Evolutionary conservation across 345 rosid genomes (phyloP).

Genomic region (Cochlearia excelsa): DNA sequence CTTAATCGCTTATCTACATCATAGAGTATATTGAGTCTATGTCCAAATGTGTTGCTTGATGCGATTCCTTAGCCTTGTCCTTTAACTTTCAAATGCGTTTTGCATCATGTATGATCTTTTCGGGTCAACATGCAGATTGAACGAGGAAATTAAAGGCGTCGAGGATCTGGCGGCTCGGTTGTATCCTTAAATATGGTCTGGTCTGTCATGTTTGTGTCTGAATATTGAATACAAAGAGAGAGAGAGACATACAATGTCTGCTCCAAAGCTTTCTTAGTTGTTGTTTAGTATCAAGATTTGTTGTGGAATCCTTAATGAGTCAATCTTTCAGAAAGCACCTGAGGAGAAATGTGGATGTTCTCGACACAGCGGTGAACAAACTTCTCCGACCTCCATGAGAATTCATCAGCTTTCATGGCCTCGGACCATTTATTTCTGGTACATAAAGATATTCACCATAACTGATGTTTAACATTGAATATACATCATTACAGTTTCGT

Average conservation of each 20-base stretch:
- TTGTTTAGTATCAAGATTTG: neutral
- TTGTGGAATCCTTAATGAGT: slow-evolving; percentile 40
- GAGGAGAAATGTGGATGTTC: slow-evolving; percentile 77
- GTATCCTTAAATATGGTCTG: slow-evolving; percentile 66
- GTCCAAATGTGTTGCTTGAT: neutral
- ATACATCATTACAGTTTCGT: too few species aligned
- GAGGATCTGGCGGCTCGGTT: slow-evolving; percentile 60
- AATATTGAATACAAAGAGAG: neutral
- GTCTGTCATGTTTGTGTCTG: slow-evolving; percentile 3
- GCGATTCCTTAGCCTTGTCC: slow-evolving; percentile 7
- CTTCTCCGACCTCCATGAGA: slow-evolving; percentile 58
- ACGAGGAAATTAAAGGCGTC: slow-evolving; percentile 82
- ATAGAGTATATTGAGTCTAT: too few species aligned
- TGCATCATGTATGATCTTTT: neutral
- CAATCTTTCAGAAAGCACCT: slow-evolving; percentile 57
- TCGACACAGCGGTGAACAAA: slow-evolving; percentile 75
- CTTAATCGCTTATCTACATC: too few species aligned
- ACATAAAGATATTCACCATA: too few species aligned
- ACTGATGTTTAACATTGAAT: too few species aligned
- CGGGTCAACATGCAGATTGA: slow-evolving; percentile 53
- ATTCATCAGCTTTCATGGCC: neutral
- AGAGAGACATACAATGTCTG: neutral
- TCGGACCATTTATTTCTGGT: too few species aligned
- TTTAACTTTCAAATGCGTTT: neutral
- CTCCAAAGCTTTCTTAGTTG: neutral